Percentiles rank a stretch among this genome's conserved stretches.
Conservation (phyloP, 176 grass and related monocot species). For the Alloteropsis semialata region DNA sequence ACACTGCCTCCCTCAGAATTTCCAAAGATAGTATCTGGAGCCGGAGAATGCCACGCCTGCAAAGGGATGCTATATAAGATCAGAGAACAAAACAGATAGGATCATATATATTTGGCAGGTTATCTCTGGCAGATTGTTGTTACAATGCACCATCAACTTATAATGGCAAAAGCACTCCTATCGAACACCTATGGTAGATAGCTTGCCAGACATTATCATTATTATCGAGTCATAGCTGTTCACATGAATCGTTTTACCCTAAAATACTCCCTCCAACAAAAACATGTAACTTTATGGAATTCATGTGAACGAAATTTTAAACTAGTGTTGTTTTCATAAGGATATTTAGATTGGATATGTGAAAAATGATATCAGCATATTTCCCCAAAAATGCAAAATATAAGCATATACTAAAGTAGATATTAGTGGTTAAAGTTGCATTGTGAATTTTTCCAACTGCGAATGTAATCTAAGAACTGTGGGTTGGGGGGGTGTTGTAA, state of each 20-base stretch:
- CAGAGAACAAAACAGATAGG: slow-evolving; percentile 24
- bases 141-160: slow-evolving; percentile 5
- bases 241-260: too few relatives aligned
- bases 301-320: neutral
- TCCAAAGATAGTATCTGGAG: slow-evolving; percentile 94
- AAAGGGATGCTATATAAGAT: slow-evolving; percentile 45
- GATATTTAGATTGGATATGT: neutral
- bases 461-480: too few relatives aligned
- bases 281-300: neutral
- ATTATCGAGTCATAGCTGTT: neutral
- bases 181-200: neutral
- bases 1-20: slow-evolving; percentile 93
- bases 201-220: neutral
- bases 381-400: neutral
- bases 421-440: neutral
- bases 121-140: slow-evolving; percentile 16
- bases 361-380: neutral
- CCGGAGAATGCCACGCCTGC: slow-evolving; percentile 81
- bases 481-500: too few relatives aligned
- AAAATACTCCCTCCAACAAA: neutral
- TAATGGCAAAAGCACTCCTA: slow-evolving; percentile 21
- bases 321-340: neutral
- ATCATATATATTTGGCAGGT: neutral
- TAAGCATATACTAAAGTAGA: neutral
- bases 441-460: too few relatives aligned